Evolutionary conservation across 169 alveolate genomes (phyloP).

Genomic region (Plasmodium falciparum): DNA sequence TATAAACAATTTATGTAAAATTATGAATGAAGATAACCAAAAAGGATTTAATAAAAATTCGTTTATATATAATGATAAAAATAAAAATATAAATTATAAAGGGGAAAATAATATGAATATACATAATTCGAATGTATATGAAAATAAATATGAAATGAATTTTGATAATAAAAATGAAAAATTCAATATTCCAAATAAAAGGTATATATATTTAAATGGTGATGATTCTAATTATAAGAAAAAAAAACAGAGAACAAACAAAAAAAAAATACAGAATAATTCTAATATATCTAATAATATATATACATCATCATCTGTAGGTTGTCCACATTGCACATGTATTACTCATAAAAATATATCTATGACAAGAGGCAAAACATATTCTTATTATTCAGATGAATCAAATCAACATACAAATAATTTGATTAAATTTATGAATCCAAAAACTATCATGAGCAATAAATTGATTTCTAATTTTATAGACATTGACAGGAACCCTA

Average conservation of each 20-base stretch:
- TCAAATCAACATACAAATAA: neutral
- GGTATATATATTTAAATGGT: too few relatives aligned
- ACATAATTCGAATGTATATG: neutral
- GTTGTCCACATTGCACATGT: too few relatives aligned
- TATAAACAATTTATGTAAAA: neutral
- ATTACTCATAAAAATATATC: too few relatives aligned
- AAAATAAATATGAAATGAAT: too few relatives aligned
- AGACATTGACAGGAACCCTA: slow-evolving; percentile 30
- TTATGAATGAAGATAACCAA: neutral
- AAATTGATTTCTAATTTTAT: slow-evolving; percentile 22
- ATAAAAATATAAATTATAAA: neutral
- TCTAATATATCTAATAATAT: too few relatives aligned
- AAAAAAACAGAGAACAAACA: too few relatives aligned
- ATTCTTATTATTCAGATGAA: neutral
- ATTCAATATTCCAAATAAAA: too few relatives aligned
- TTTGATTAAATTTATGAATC: slow-evolving; percentile 24
- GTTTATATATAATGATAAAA: too few relatives aligned
- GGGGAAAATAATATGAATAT: neutral
- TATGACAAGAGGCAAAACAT: neutral
- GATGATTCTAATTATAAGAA: too few relatives aligned
- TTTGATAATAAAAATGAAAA: too few relatives aligned
- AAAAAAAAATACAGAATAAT: too few relatives aligned
- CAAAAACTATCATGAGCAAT: slow-evolving; percentile 13
- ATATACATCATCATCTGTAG: too few relatives aligned
- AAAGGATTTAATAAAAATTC: neutral